Evolutionary conservation across 2,329 filamentous ascomycete genomes (phyloP).

Genomic region (Dendrostoma leiphaemia): DNA sequence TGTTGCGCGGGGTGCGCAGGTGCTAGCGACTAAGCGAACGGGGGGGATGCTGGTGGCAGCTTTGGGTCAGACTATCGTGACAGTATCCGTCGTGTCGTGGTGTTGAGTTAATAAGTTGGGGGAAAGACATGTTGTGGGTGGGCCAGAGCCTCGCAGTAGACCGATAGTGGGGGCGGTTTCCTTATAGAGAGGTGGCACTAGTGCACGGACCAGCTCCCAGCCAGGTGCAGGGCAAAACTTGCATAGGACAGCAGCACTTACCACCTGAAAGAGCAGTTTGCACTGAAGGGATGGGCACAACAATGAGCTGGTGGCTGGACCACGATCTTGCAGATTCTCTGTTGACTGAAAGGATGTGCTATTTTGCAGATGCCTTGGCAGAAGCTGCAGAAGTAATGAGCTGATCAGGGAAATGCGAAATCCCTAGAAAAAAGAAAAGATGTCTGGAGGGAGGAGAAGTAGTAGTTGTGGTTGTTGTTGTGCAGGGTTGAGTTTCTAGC

Average conservation of each 20-base stretch:
- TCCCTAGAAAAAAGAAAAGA: too few relatives aligned
- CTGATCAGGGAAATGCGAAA: too few relatives aligned
- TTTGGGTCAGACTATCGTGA: neutral
- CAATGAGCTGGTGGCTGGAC: neutral
- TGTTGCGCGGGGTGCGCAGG: neutral
- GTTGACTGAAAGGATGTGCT: too few relatives aligned
- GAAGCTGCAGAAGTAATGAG: too few relatives aligned
- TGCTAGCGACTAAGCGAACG: neutral
- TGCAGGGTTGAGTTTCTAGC: neutral
- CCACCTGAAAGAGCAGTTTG: neutral
- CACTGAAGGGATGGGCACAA: neutral
- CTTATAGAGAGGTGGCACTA: constrained; percentile 8
- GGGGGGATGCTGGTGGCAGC: neutral
- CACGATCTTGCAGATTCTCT: neutral
- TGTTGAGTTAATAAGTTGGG: constrained; percentile 3
- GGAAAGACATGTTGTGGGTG: constrained; percentile 8
- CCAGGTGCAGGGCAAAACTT: neutral
- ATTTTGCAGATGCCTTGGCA: too few relatives aligned
- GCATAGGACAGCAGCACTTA: neutral
- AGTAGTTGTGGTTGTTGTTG: neutral
- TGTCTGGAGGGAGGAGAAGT: neutral
- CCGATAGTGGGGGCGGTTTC: constrained; percentile 16
- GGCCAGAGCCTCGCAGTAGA: neutral
- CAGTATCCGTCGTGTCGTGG: neutral
- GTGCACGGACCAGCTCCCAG: constrained; percentile 4